Conservation (phyloP, 768 basidiomycete species). For the Rhodotorula graminis region DNA sequence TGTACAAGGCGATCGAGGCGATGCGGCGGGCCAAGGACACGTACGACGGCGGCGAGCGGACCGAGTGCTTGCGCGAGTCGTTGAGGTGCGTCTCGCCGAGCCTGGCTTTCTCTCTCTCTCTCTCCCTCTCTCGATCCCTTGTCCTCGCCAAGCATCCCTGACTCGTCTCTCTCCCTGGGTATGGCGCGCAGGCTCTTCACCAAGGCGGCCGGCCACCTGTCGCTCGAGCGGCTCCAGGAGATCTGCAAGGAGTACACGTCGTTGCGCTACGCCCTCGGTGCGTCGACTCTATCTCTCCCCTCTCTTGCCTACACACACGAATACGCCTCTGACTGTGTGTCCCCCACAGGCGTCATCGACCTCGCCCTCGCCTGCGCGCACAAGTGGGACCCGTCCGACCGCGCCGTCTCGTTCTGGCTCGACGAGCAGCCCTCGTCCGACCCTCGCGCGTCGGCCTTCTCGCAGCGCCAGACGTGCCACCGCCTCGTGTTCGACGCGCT, state of each 20-base stretch:
- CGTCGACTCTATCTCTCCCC: background rate
- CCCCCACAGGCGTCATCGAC: slow-evolving; percentile 65
- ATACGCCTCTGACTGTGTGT: background rate
- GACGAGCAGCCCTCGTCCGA: slow-evolving; percentile 60
- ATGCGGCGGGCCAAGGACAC: slow-evolving; percentile 83
- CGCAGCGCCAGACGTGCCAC: slow-evolving; percentile 69
- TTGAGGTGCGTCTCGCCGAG: slow-evolving; percentile 57
- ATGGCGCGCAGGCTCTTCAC: slow-evolving; percentile 66
- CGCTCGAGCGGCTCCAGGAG: slow-evolving; percentile 76
- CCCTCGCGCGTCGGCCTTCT: slow-evolving; percentile 57
- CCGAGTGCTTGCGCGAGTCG: slow-evolving; percentile 77
- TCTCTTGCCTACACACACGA: no score
- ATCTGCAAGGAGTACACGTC: slow-evolving; percentile 84
- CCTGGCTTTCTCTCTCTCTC: no score
- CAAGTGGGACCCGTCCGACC: slow-evolving; percentile 67
- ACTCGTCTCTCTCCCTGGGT: no score
- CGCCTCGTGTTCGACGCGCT: slow-evolving; percentile 77
- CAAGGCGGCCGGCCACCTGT: slow-evolving; percentile 78
- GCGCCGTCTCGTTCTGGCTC: slow-evolving; percentile 60
- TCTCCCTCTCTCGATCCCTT: no score
- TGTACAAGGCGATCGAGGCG: slow-evolving; percentile 96
- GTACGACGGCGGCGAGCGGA: slow-evolving; percentile 65
- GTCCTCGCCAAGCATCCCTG: no score
- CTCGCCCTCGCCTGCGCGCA: slow-evolving; percentile 78
- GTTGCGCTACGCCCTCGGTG: slow-evolving; percentile 75